Percentiles rank a stretch among this genome's conserved stretches.
Conservation (phyloP, 371 early-diverging fungal genomes). For the Mucor sp. region DNA sequence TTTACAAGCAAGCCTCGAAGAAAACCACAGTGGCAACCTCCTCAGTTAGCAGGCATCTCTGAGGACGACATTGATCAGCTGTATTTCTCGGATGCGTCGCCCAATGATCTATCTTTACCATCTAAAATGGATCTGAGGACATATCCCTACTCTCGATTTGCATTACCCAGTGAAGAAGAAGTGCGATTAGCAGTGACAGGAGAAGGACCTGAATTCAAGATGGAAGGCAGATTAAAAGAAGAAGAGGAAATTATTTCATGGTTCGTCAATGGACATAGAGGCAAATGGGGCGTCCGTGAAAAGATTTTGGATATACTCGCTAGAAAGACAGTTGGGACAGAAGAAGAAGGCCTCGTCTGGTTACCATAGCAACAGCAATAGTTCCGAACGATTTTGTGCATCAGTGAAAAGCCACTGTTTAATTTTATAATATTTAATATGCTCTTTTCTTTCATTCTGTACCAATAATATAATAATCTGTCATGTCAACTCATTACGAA, state of each 20-base stretch:
- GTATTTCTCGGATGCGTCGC: conserved; percentile 56
- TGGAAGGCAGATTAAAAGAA: conserved; percentile 48
- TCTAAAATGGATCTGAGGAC: conserved; percentile 37
- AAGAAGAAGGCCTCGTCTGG: conserved; percentile 23
- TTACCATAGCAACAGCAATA: conserved; percentile 7
- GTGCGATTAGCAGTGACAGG: conserved; percentile 63
- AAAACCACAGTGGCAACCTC: conserved; percentile 78
- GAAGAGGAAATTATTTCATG: conserved; percentile 69
- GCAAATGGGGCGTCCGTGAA: conserved; percentile 66
- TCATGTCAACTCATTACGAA: conserved; percentile 48
- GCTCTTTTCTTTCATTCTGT: not conserved
- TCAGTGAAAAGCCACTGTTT: conserved; percentile 5
- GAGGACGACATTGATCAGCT: conserved; percentile 59
- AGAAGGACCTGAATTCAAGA: conserved; percentile 58
- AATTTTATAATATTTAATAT: not conserved
- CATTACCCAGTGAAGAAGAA: conserved; percentile 81
- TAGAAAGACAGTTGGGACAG: conserved; percentile 53
- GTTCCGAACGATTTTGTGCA: not conserved
- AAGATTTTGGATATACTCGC: conserved; percentile 67
- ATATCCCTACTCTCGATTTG: conserved; percentile 76
- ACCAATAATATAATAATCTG: not conserved
- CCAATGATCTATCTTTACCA: conserved; percentile 36
- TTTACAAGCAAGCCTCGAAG: conserved; percentile 49
- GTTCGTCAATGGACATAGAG: conserved; percentile 57
- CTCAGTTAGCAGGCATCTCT: conserved; percentile 52